Evolutionary conservation across 208 protist genomes (phyloP), one percentile per base, ranked within the genome.

Genomic region (Lotmaria passim): DNA sequence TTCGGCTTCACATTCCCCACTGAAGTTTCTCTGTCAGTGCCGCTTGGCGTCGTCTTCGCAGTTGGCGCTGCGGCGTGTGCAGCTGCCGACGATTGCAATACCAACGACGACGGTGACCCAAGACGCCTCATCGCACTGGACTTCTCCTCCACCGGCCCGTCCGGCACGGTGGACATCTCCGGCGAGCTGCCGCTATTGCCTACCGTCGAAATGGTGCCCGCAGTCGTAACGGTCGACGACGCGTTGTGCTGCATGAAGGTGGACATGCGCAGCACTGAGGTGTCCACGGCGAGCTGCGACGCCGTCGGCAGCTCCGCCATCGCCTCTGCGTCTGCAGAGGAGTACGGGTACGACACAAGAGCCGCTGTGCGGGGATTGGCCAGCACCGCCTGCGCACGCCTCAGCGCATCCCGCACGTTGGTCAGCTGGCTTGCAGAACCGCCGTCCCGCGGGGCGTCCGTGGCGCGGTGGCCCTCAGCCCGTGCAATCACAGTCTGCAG

Each of bases 311-410:
- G 52, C 48, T 50, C 36, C 30, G 43, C 7, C 51, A 60, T 23
- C 28, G 50, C 63, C 7, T 47, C 50, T 2, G 21, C 66, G 41
- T 50, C 55, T 4, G 1, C 23, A 19, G 0, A 17, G 7, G 38
- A 52, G 34, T 59, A 73, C 15, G 68, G 50, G 48, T 64, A 73
- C 4, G 58, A 47, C 12, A 38, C 52, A 21, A 73, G 66, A 39
- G 58, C 46, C 0, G 30, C 48, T 24, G 6, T 60, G 39, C 11
- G 36, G 7, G 68, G 68, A 39, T 73, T 57, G 24, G 26, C 24
- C 38, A 73, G 21, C 55, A 73, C 58, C 28, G 56, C 56, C 23
- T 65, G 41, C 3, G 68, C 68, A 11, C 39, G 68, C 44, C 28
- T 34, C 50, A 67, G 47, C 38, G 59, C 68, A 46, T 60, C 43